phyloP scores from a whole-genome alignment of 75 land plant genomes.

The Sequoia sempervirens region DNA sequence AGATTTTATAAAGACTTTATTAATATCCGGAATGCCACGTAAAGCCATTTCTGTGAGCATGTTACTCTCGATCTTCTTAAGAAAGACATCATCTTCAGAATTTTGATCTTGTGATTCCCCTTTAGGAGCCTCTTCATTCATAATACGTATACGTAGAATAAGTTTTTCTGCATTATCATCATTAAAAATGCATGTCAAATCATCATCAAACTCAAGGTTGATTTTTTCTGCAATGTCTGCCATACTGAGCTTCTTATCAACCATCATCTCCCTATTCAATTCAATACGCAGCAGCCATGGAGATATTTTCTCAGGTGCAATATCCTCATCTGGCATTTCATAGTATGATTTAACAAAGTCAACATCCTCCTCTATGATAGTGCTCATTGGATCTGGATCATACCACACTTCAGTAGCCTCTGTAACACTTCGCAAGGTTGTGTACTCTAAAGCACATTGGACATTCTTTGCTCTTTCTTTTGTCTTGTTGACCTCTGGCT shows the following conservation, averaged over 20 bases:
- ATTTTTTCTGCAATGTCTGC: slow-evolving; percentile 97
- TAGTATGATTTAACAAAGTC: slow-evolving; percentile 92
- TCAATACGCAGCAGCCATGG: slow-evolving; percentile 98
- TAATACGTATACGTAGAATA: slow-evolving; percentile 86
- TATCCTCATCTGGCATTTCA: slow-evolving; percentile 98
- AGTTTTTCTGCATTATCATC: slow-evolving; percentile 99
- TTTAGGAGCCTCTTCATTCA: slow-evolving; percentile 95
- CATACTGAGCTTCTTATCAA: slow-evolving; percentile 97
- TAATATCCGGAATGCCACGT: slow-evolving; percentile 91
- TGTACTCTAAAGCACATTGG: slow-evolving; percentile 95
- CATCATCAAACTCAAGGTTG: slow-evolving; percentile 92
- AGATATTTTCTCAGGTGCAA: slow-evolving; percentile 89
- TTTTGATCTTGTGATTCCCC: slow-evolving; percentile 76
- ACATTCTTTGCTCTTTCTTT: slow-evolving; percentile 94
- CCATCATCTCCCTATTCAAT: slow-evolving; percentile 98
- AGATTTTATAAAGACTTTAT: slow-evolving; percentile 86
- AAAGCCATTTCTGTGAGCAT: slow-evolving; percentile 97
- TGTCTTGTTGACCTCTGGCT: slow-evolving; percentile 65
- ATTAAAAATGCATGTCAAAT: slow-evolving; percentile 95
- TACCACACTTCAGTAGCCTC: slow-evolving; percentile 99
- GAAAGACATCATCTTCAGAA: slow-evolving; percentile 93
- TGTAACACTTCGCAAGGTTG: slow-evolving; percentile 89
- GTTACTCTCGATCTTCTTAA: slow-evolving; percentile 94
- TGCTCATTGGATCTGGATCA: slow-evolving; percentile 97
- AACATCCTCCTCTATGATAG: slow-evolving; percentile 91